A percentile compares a stretch with the other conserved stretches of the same genome.
phyloP scores from a whole-genome alignment of 2,329 filamentous ascomycete species.

The Aspergillus awamori region DNA sequence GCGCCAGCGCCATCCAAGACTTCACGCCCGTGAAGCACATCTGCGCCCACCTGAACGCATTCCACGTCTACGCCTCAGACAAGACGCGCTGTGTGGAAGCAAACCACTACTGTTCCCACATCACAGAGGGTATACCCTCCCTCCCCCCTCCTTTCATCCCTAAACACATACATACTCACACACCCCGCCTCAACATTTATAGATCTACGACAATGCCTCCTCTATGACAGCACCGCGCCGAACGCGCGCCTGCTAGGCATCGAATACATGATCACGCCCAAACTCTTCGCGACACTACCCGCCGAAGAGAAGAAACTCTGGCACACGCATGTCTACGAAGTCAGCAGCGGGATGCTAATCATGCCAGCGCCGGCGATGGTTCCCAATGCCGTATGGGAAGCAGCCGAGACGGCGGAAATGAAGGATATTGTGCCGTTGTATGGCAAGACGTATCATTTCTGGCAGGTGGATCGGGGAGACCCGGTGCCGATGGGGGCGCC shows the following conservation, averaged over 20 bases:
- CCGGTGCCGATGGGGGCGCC: constrained; percentile 62
- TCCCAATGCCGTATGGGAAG: constrained; percentile 68
- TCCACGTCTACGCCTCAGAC: constrained; percentile 78
- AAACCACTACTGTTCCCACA: constrained; percentile 82
- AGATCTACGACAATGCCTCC: constrained; percentile 81
- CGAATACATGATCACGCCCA: constrained; percentile 81
- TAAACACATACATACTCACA: no score
- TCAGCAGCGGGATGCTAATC: constrained; percentile 48
- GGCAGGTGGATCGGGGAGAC: constrained; percentile 80
- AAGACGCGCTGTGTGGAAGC: constrained; percentile 70
- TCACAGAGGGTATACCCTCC: constrained; percentile 58
- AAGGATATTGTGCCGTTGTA: constrained; percentile 73
- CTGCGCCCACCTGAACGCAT: constrained; percentile 84
- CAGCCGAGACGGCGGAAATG: constrained; percentile 79
- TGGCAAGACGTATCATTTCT: constrained; percentile 83
- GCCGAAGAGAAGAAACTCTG: constrained; percentile 72
- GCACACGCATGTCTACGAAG: constrained; percentile 68
- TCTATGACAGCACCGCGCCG: constrained; percentile 72
- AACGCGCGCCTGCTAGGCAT: constrained; percentile 77
- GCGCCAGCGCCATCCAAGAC: constrained; percentile 42
- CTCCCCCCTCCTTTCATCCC: no score
- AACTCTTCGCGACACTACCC: constrained; percentile 68
- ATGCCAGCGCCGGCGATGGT: constrained; percentile 41
- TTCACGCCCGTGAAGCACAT: constrained; percentile 74
- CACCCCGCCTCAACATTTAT: constrained; percentile 6